These are phyloP conservation scores for Cordyceps pruinosa DNA, from an alignment of 2,329 filamentous ascomycete species.

Conservation along the genomic window DNA sequence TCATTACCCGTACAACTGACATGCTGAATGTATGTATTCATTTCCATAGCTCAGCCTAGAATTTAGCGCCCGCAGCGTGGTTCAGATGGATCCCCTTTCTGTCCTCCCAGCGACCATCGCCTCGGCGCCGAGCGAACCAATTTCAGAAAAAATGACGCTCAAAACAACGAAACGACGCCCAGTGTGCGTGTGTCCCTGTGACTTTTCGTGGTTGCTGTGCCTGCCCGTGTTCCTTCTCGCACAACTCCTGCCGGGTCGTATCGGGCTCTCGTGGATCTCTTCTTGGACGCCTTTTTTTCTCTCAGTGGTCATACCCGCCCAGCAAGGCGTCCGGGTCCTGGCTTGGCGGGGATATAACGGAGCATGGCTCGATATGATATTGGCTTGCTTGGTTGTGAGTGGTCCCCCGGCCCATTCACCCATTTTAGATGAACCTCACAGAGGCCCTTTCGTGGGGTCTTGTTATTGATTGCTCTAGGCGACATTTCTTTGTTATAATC, in stretches of 20 bases:
- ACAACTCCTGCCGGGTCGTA: not conserved
- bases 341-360: not conserved
- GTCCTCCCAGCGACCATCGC: not conserved
- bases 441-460: not conserved
- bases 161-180: not conserved
- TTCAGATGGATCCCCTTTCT: not conserved
- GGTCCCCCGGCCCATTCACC: not conserved
- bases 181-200: not conserved
- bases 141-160: not conserved
- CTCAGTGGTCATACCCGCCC: not conserved
- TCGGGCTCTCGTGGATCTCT: not conserved
- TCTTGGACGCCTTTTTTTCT: not conserved
- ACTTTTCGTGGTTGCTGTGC: not conserved
- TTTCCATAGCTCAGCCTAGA: not conserved
- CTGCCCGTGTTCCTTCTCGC: not conserved
- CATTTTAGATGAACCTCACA: slow-evolving; percentile 1
- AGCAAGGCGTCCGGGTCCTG: not conserved
- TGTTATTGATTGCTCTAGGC: not conserved
- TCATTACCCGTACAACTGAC: not conserved
- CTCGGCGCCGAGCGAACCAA: not conserved
- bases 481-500: not conserved
- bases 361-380: slow-evolving; percentile 3
- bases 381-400: not conserved
- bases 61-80: not conserved
- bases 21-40: not conserved